Evolutionary conservation across 2,329 filamentous ascomycete genomes (phyloP), one percentile per base, ranked within the genome.

Genomic region (Thielaviopsis punctulata): DNA sequence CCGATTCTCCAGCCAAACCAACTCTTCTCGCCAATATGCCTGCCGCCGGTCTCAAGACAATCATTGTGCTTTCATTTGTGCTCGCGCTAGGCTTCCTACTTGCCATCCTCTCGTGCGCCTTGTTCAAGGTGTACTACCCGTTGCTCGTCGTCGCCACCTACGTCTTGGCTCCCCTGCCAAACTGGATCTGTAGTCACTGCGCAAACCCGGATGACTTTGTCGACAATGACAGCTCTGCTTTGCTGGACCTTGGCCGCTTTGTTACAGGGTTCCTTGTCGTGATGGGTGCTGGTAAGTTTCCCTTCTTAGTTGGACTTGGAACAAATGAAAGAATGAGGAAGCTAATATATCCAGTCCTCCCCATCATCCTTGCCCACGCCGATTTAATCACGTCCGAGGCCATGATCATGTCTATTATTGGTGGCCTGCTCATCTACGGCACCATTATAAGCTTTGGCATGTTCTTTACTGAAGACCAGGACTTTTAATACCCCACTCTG

Each of bases 21-120:
- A 39, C 21, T 52, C 15, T 13, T 25, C 43, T 52, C 39, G 45
- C 63, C 69, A 73, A 62, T 58, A 79, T 79, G 76, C 67, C 75
- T 71, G 78, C 86, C 73, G 88, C 92, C 61, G 92, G 92, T 66
- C 82, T 98, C 64, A 96, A 95, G 73, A 98, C 92, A 60, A 98
- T 98, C 70, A 98, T 98, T 68, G 87, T 86, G 58, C 85, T 98
- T 61, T 96, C 92, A 65, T 98, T 98, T 71, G 92, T 98, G 65
- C 87, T 98, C 59, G 92, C 92, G 61, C 92, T 98, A 62, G 92
- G 92, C 62, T 98, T 98, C 72, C 86, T 98, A 62, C 87, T 98
- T 60, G 92, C 96, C 60, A 98, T 98, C 68, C 85, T 98, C 62
- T 95, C 89, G 57, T 94, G 89, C 65, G 92, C 92, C 49, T 80